Conservation (phyloP, 768 basidiomycete genomes). For the Obba rivulosa region DNA sequence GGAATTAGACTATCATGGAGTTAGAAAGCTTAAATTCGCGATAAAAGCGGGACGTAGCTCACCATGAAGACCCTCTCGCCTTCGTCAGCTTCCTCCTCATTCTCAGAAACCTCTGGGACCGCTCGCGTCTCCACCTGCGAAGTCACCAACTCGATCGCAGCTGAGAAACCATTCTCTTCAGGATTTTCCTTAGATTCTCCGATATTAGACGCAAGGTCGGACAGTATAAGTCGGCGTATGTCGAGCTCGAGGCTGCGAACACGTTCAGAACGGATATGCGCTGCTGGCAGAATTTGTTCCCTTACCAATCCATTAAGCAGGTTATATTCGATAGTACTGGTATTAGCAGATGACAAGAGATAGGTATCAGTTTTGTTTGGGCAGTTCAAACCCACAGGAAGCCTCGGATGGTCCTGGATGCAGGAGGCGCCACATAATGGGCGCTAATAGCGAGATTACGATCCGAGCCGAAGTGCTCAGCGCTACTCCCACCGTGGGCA, state of each 20-base stretch:
- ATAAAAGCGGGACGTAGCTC: constrained; percentile 15
- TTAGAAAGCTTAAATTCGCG: not conserved
- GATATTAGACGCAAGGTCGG: constrained; percentile 63
- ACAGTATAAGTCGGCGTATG: constrained; percentile 69
- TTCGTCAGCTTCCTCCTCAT: constrained; percentile 14
- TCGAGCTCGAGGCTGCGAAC: constrained; percentile 64
- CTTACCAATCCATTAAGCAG: constrained; percentile 11
- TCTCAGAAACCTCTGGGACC: constrained; percentile 2
- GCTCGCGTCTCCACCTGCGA: constrained; percentile 51
- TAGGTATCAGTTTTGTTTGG: too few relatives aligned
- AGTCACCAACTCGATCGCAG: constrained; percentile 52
- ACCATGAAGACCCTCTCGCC: constrained; percentile 55
- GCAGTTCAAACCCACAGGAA: too few relatives aligned
- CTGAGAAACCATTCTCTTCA: constrained; percentile 28
- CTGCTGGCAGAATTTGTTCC: too few relatives aligned
- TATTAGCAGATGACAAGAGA: too few relatives aligned
- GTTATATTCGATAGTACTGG: too few relatives aligned
- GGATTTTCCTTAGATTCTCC: constrained; percentile 37
- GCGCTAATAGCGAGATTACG: too few relatives aligned
- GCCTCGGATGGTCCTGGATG: too few relatives aligned
- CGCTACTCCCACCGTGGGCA: too few relatives aligned
- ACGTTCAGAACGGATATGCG: not conserved
- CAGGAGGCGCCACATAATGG: too few relatives aligned
- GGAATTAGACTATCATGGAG: constrained; percentile 51
- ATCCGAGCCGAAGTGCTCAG: too few relatives aligned